Evolutionary conservation across 345 rosid genomes (phyloP).

Genomic region (Dipteronia dyeriana): DNA sequence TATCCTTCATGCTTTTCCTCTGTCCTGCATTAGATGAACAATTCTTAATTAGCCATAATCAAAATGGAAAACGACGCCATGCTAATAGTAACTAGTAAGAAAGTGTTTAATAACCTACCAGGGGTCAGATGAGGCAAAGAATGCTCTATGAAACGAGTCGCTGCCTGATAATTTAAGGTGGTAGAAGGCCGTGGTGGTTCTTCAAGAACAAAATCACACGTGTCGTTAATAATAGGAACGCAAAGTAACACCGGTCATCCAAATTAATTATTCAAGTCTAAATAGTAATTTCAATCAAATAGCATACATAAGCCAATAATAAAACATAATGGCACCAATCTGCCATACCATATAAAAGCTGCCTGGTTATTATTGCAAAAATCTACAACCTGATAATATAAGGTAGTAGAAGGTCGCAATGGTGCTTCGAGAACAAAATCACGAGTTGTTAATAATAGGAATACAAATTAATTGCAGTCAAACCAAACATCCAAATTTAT

Average conservation of each 20-base stretch:
- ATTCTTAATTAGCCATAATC: constrained; percentile 7
- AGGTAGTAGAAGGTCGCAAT: constrained; percentile 59
- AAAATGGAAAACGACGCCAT: neutral
- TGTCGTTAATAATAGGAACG: neutral
- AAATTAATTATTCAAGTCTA: neutral
- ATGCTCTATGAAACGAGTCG: constrained; percentile 87
- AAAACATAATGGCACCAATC: neutral
- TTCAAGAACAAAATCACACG: constrained; percentile 35
- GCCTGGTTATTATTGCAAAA: neutral
- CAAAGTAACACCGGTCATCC: neutral
- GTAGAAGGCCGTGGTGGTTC: constrained; percentile 78
- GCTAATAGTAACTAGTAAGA: neutral
- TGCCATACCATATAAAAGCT: neutral
- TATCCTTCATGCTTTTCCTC: constrained; percentile 61
- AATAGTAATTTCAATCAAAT: too few relatives aligned
- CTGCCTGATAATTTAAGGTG: constrained; percentile 75
- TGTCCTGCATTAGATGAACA: constrained; percentile 52
- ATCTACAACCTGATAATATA: constrained; percentile 56
- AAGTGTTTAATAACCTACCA: constrained; percentile 44
- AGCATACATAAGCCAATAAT: neutral
- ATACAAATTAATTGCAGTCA: neutral
- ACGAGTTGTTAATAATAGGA: neutral
- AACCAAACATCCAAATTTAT: neutral
- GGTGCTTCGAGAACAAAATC: constrained; percentile 55
- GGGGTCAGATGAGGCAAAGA: constrained; percentile 85